Base-by-base conservation (phyloP, 1,139 yeast genomes). In the Saccharomyces hybrid region DNA sequence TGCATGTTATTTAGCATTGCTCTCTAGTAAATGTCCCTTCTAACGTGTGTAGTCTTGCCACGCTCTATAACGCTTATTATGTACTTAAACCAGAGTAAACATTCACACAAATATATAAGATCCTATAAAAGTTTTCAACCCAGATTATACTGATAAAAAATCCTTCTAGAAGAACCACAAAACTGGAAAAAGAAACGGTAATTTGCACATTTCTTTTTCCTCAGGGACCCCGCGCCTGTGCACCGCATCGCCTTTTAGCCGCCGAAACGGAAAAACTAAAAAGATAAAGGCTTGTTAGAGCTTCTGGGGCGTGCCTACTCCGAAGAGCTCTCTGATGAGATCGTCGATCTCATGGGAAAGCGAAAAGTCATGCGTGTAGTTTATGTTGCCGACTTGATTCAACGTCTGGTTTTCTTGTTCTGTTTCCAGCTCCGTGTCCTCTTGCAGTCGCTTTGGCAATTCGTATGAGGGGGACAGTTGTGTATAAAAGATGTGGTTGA, bases 271-370 rank as follows among this genome's bases (percentile, higher is more conserved):
- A 16, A 34, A 38, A 38, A 19, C 2, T 38, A 6, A 16, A 6
- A 38, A 38, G 9, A 8, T 4, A 9, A 38, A 38, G 24, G 24
- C 19, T 38, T 12, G 44, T 38, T 21, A 38, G 12, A 38, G 44
- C 1, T 38, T 54, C 19, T 38, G 44, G 9, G 44, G 44, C 19
- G 44, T 38, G 24, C 44, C 62, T 8, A 60, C 59, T 32, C 68
- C 68, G 48, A 69, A 69, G 38, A 67, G 56, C 32, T 68, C 69
- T 48, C 64, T 67, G 52, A 70, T 70, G 46, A 69, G 56, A 44
- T 66, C 71, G 48, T 70, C 72, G 48, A 70, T 69, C 55, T 70
- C 72, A 50, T 69, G 66, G 51, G 69, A 65, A 34, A 70, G 58
- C 2, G 72, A 65, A 50, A 70, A 68, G 53, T 70, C 73, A 52